A percentile compares a stretch with the other conserved stretches of the same genome.
Evolutionary conservation across 1,284 basidiomycete genomes (phyloP).

Genomic region (Puccinia triticina): DNA sequence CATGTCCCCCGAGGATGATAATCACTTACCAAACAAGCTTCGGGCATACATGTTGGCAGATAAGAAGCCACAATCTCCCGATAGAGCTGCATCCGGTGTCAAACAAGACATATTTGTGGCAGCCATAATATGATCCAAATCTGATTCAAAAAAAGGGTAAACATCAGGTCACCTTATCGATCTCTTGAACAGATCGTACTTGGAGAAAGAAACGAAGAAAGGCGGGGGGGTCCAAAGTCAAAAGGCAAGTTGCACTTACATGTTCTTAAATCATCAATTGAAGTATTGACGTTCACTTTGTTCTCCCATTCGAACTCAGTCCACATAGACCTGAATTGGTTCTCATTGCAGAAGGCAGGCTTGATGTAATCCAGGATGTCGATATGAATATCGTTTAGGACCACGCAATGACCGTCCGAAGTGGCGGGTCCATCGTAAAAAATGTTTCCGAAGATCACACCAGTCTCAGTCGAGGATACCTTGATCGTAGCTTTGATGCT

Average conservation of each 20-base stretch:
- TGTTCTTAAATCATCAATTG: constrained; percentile 62
- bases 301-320: constrained; percentile 99
- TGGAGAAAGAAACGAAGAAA: constrained; percentile 8
- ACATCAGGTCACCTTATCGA: background rate
- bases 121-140: constrained; percentile 86
- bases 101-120: constrained; percentile 93
- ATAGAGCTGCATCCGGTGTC: constrained; percentile 87
- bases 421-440: constrained; percentile 91
- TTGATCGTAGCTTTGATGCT: constrained; percentile 99
- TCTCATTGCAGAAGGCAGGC: constrained; percentile 92
- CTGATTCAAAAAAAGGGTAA: constrained; percentile 2
- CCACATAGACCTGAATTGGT: constrained; percentile 91
- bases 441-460: constrained; percentile 97
- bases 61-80: constrained; percentile 89
- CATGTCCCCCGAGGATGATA: background rate
- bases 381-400: constrained; percentile 95
- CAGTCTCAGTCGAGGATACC: constrained; percentile 94
- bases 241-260: constrained; percentile 24
- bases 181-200: background rate
- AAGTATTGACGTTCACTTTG: constrained; percentile 85
- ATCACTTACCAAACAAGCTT: constrained; percentile 73
- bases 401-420: constrained; percentile 74
- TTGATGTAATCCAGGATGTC: constrained; percentile 99
- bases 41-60: constrained; percentile 91
- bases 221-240: background rate